These are phyloP conservation scores for Dissophora ornata DNA, from an alignment of 192 early-diverging fungal species.

Conservation along the genomic window DNA sequence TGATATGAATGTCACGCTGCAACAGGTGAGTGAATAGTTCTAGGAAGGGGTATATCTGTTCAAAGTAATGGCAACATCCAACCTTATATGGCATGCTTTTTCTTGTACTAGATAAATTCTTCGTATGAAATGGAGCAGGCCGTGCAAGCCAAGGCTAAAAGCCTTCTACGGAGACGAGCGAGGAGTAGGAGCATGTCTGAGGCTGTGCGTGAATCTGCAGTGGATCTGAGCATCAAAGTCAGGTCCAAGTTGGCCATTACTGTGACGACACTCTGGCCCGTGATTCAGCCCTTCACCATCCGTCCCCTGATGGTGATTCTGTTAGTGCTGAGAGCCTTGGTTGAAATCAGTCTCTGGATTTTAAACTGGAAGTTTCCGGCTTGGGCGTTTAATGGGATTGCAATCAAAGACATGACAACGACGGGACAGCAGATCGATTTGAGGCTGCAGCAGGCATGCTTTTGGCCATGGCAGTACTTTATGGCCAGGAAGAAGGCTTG, in stretches of 20 bases:
- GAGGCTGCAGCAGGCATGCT: conserved; percentile 83
- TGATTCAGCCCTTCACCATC: conserved; percentile 57
- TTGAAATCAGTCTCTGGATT: conserved; percentile 66
- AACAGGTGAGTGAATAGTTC: conserved; percentile 60
- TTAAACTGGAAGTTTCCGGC: conserved; percentile 71
- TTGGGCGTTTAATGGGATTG: conserved; percentile 70
- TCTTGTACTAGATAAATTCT: conserved; percentile 68
- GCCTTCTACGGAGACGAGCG: conserved; percentile 40
- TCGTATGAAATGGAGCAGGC: conserved; percentile 68
- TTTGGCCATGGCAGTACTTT: conserved; percentile 90
- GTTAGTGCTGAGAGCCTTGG: conserved; percentile 63
- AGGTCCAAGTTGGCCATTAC: conserved; percentile 37
- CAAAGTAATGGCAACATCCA: background rate
- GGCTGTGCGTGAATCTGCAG: conserved; percentile 52
- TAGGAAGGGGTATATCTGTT: too few relatives aligned
- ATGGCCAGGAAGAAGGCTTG: conserved; percentile 67
- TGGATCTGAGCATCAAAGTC: conserved; percentile 51
- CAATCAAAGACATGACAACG: conserved; percentile 78
- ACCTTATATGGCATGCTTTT: background rate
- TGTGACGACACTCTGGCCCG: conserved; percentile 27
- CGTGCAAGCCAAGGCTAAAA: conserved; percentile 46
- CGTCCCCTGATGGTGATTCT: conserved; percentile 52
- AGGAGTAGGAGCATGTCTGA: conserved; percentile 55
- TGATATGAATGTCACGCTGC: conserved; percentile 59
- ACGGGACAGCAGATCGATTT: conserved; percentile 90